A percentile compares a stretch with the other conserved stretches of the same genome.
Evolutionary conservation across 2,329 filamentous ascomycete species (phyloP).

Genomic region (Cercospora brassicicola): DNA sequence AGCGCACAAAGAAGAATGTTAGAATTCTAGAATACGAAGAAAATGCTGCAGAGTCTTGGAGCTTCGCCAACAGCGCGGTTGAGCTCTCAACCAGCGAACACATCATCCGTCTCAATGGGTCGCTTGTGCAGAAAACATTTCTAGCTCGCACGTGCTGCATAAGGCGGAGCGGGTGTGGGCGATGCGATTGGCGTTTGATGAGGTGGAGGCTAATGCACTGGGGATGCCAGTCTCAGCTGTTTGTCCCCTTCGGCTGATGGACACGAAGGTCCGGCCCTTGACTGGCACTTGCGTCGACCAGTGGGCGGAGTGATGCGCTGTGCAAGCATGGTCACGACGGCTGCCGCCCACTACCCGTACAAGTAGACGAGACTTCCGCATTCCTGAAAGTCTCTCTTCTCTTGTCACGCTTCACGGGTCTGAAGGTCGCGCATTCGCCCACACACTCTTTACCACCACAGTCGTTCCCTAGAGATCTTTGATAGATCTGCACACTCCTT

Average conservation of each 20-base stretch:
- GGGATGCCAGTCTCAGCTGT: constrained; percentile 12
- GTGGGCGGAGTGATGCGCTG: constrained; percentile 11
- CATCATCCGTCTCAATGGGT: constrained; percentile 15
- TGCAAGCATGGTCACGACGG: constrained; percentile 9
- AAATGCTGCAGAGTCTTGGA: neutral
- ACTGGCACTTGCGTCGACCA: constrained; percentile 16
- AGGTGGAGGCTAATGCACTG: constrained; percentile 12
- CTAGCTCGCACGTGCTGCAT: constrained; percentile 15
- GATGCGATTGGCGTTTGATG: constrained; percentile 22
- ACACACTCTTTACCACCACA: constrained; percentile 27
- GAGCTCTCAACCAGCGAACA: constrained; percentile 10
- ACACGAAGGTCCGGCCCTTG: constrained; percentile 13
- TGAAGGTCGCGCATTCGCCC: constrained; percentile 28
- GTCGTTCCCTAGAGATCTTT: constrained; percentile 31
- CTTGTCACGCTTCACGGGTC: constrained; percentile 31
- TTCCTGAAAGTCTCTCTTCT: constrained; percentile 13
- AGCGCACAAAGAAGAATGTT: neutral
- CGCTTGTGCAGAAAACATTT: constrained; percentile 18
- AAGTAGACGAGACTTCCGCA: constrained; percentile 22
- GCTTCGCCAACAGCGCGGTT: constrained; percentile 2
- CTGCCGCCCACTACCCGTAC: constrained; percentile 16
- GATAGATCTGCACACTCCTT: constrained; percentile 31
- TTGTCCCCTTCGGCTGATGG: constrained; percentile 9
- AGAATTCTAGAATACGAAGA: neutral
- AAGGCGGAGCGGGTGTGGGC: constrained; percentile 16